Conservation (phyloP, 495 filamentous ascomycete genomes). For the Gamarada debralockiae region DNA sequence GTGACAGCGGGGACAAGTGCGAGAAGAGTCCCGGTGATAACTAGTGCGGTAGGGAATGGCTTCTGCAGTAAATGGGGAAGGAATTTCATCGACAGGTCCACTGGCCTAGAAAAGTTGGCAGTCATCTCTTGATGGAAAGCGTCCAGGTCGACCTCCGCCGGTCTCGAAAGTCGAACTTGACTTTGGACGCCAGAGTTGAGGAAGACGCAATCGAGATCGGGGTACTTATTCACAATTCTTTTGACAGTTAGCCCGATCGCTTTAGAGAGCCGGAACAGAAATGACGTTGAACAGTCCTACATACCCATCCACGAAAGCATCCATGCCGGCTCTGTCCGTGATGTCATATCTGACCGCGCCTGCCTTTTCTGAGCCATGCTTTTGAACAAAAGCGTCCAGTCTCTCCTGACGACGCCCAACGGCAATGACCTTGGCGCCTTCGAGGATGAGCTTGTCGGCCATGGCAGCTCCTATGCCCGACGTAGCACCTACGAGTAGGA, state of each 20-base stretch:
- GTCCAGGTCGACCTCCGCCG: slow-evolving; percentile 45
- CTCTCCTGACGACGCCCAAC: slow-evolving; percentile 53
- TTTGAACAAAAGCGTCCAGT: slow-evolving; percentile 49
- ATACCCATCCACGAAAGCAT: slow-evolving; percentile 42
- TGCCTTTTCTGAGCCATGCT: slow-evolving; percentile 39
- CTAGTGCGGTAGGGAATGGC: slow-evolving; percentile 3
- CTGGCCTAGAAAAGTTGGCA: slow-evolving; percentile 54
- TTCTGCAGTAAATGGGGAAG: slow-evolving; percentile 50
- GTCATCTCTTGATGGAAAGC: slow-evolving; percentile 45
- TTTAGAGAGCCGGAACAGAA: too few relatives aligned
- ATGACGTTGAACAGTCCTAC: not conserved
- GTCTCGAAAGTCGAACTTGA: slow-evolving; percentile 48
- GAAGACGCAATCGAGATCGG: slow-evolving; percentile 45
- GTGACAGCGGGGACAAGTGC: slow-evolving; percentile 34
- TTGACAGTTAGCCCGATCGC: too few relatives aligned
- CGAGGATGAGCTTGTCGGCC: slow-evolving; percentile 10
- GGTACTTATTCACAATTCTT: too few relatives aligned
- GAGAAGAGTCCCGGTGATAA: slow-evolving; percentile 37
- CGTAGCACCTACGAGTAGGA: slow-evolving; percentile 44
- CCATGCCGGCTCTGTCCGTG: slow-evolving; percentile 46
- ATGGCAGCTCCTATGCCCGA: slow-evolving; percentile 43
- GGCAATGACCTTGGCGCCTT: slow-evolving; percentile 36
- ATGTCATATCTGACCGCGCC: slow-evolving; percentile 50
- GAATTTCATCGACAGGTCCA: slow-evolving; percentile 54
- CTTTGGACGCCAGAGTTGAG: slow-evolving; percentile 43